Percentiles rank a stretch among this genome's conserved stretches.
phyloP scores from a whole-genome alignment of 345 rosid genomes.

The Brassica carinata region DNA sequence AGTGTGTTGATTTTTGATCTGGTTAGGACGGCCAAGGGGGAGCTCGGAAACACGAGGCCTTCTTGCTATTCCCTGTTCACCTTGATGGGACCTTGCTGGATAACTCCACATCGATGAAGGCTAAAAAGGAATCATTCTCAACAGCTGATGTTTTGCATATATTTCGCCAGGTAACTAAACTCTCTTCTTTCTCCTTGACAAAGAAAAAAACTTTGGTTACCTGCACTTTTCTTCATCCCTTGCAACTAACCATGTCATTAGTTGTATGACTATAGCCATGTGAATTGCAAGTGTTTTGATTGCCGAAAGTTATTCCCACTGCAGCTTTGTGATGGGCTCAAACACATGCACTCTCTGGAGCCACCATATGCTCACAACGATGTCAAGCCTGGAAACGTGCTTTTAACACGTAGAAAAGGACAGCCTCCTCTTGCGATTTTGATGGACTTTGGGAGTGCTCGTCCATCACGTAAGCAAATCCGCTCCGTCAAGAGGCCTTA shows the following conservation, averaged over 20 bases:
- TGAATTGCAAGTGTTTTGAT: slow-evolving; percentile 7
- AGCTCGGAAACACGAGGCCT: slow-evolving; percentile 88
- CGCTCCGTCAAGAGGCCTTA: slow-evolving; percentile 85
- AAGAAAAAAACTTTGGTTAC: not conserved
- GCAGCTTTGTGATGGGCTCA: slow-evolving; percentile 96
- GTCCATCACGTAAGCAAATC: slow-evolving; percentile 85
- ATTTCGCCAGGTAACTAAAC: slow-evolving; percentile 71
- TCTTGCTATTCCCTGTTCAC: slow-evolving; percentile 95
- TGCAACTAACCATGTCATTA: not conserved
- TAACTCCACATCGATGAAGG: slow-evolving; percentile 71
- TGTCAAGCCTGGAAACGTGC: slow-evolving; percentile 96
- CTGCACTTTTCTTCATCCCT: slow-evolving; percentile 11
- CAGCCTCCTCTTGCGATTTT: slow-evolving; percentile 80
- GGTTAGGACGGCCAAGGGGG: slow-evolving; percentile 75
- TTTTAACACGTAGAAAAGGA: slow-evolving; percentile 65
- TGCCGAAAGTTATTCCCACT: slow-evolving; percentile 28
- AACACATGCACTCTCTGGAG: slow-evolving; percentile 88
- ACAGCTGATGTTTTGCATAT: slow-evolving; percentile 82
- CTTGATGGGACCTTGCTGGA: slow-evolving; percentile 93
- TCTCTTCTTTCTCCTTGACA: not conserved
- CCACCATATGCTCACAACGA: slow-evolving; percentile 99
- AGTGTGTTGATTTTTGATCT: slow-evolving; percentile 22
- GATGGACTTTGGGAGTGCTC: slow-evolving; percentile 98
- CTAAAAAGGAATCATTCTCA: slow-evolving; percentile 82
- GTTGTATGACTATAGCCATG: too few species aligned